Percentiles rank a stretch among this genome's conserved stretches.
Conservation (phyloP, 495 filamentous ascomycete species). For the Glarea lozoyensis region DNA sequence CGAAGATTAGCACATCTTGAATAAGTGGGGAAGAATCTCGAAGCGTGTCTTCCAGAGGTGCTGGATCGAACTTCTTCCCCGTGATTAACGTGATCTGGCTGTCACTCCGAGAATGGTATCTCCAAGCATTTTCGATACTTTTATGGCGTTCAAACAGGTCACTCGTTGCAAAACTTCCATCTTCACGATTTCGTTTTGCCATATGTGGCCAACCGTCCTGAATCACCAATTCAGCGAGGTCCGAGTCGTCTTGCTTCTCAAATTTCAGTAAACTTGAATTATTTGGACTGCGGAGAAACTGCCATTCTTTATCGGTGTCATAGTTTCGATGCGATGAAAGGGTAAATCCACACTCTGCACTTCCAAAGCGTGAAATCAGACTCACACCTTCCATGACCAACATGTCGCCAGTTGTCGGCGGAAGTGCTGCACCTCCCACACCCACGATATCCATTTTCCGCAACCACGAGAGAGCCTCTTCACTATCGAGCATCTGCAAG, state of each 20-base stretch:
- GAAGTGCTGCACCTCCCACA: slow-evolving; percentile 49
- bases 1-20: slow-evolving; percentile 39
- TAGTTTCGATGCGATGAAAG: slow-evolving; percentile 42
- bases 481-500: slow-evolving; percentile 35
- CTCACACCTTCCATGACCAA: slow-evolving; percentile 38
- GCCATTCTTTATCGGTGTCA: slow-evolving; percentile 50
- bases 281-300: slow-evolving; percentile 43
- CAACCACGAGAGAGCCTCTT: slow-evolving; percentile 28
- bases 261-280: slow-evolving; percentile 33
- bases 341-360: slow-evolving; percentile 49
- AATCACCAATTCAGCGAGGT: slow-evolving; percentile 49
- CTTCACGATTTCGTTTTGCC: slow-evolving; percentile 46
- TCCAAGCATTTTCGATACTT: slow-evolving; percentile 41
- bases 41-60: slow-evolving; percentile 46
- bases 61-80: slow-evolving; percentile 61
- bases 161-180: slow-evolving; percentile 46
- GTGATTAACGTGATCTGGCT: slow-evolving; percentile 54
- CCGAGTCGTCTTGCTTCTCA: slow-evolving; percentile 36
- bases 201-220: slow-evolving; percentile 54
- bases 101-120: slow-evolving; percentile 50
- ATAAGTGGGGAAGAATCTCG: slow-evolving; percentile 22
- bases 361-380: slow-evolving; percentile 47
- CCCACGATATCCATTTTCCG: slow-evolving; percentile 44
- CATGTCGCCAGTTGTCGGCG: slow-evolving; percentile 31
- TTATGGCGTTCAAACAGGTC: slow-evolving; percentile 54